Evolutionary conservation across 139 green algal species (phyloP), one percentile per base, ranked within the genome.

Genomic region (Chlorella vulgaris): DNA sequence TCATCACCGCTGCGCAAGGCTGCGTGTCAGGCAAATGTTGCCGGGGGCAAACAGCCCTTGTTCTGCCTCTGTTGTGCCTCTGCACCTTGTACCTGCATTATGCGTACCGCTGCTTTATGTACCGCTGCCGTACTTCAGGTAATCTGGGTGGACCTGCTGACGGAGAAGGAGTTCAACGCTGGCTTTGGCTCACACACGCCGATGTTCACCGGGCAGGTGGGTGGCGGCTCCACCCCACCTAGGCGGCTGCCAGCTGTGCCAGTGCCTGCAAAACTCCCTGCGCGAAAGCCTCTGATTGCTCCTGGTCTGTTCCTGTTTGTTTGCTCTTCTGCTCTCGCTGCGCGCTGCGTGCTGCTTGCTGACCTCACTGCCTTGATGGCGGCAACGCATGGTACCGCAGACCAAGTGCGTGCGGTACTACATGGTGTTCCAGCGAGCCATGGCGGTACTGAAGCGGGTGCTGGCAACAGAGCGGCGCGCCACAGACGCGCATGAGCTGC

Each of bases 71-170:
- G 3, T 67, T 36, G 26, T 29, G 28, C 26, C 2, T 67, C 28
- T 36, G 10, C 6, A 6, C 26, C 8, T n/a, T 24, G 60, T 36
- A n/a, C 60, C 33, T 10, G 13, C 13, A 10, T 55, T 15, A 24
- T 10, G 13, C 5, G 1, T 47, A 10, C 35, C 67, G 24, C 7
- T 6, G n/a, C 24, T 63, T 47, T 15, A 1, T 77, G 24, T 62
- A 21, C 31, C 31, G 26, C 7, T n/a, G n/a, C n/a, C n/a, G n/a
- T n/a, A n/a, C n/a, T n/a, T n/a, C 87, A 95, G 87, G 95, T 98
- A 40, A 87, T 98, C 53, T 98, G 95, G 95, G 95, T 98, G 36
- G 95, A 98, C 91, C 82, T 97, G 85, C 91, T 98, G 47, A 95
- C 94, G 15, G 88, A 87, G 42, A 66, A 83, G 29, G 94, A 97